Conservation (phyloP, 2,329 filamentous ascomycete species). For the Neofusicoccum parvum region DNA sequence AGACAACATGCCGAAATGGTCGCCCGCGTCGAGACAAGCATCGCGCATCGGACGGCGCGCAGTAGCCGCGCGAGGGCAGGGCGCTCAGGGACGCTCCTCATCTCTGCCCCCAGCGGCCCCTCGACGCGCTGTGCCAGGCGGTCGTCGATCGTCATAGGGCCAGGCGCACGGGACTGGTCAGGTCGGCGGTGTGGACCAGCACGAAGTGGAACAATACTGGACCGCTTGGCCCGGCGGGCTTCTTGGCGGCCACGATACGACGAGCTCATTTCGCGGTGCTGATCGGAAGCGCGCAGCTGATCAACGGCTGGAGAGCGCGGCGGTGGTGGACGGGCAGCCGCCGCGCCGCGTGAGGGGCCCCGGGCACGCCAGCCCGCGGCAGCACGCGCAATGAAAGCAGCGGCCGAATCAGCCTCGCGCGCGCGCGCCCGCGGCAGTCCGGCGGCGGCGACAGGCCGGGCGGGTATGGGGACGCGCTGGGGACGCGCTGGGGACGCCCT, state of each 20-base stretch:
- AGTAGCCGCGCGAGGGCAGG: background rate
- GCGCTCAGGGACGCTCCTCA: background rate
- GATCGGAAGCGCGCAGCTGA: conserved; percentile 4
- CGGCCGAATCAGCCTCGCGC: background rate
- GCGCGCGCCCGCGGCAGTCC: background rate
- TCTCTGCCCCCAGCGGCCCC: conserved; percentile 3
- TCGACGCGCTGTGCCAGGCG: background rate
- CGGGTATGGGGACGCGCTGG: background rate
- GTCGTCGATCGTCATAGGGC: conserved; percentile 19
- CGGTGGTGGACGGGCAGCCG: background rate
- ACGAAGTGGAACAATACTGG: conserved; percentile 26
- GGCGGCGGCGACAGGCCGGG: background rate
- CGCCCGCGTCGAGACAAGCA: conserved; percentile 2
- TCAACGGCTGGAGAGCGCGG: background rate
- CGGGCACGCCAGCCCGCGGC: background rate
- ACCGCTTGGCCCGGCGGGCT: conserved; percentile 17
- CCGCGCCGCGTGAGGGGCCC: background rate
- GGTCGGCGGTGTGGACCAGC: conserved; percentile 4
- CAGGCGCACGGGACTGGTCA: background rate
- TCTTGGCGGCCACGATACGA: conserved; percentile 19
- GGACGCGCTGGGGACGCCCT: background rate
- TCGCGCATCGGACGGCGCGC: conserved; percentile 1
- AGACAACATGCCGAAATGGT: background rate
- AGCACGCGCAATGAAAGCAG: background rate
- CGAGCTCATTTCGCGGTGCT: conserved; percentile 15